Base-by-base conservation (phyloP, 441 rosid genomes). In the Erysimum pusillum region DNA sequence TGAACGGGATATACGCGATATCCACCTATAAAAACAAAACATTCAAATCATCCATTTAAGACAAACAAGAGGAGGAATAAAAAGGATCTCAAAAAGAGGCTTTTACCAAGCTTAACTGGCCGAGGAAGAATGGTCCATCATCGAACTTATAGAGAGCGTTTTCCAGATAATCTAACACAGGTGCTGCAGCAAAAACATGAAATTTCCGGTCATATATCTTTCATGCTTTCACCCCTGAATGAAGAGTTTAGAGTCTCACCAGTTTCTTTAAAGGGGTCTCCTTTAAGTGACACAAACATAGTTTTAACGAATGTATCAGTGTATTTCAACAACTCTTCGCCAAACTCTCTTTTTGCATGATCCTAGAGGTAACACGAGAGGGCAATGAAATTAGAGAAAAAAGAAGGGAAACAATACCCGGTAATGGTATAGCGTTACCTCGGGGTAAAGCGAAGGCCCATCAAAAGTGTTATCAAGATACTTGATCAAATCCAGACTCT, bases 101-200 rank as follows among this genome's bases (percentile, higher is more conserved):
- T 84, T 66, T 70, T 81, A 92, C 97, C 92, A 85, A 77, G 80
- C 96, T 88, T 72, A 91, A 84, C 74, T 87, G 89, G 34, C 90
- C 96, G 18, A 91, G 95, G 80, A 95, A 86, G 90, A 92, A 93
- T 9, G 98, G 94, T 0, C 99, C 97, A 31, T 94, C 97, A 76
- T 85, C 87, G 44, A 85, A 91, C 66, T 85, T 91, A 7, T 68
- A 41, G 61, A 91, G 89, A 75, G 91, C 86, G 72, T 85, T 82
- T 82, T 93, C 99, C 68, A 91, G 76, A 83, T 83, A 70, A 87
- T 91, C 95, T 36, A 93, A 88, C 59, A 81, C 90, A 76, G 92
- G 82, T 75, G 74, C 99, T 95, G 77, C 42, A 34, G 3, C 77
- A 81, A 75, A 74, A 63, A 71, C 10, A 75, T 52, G 25, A 2